Evolutionary conservation across 2,329 filamentous ascomycete species (phyloP), one percentile per base, ranked within the genome.

Genomic region (Sporothrix inflata): DNA sequence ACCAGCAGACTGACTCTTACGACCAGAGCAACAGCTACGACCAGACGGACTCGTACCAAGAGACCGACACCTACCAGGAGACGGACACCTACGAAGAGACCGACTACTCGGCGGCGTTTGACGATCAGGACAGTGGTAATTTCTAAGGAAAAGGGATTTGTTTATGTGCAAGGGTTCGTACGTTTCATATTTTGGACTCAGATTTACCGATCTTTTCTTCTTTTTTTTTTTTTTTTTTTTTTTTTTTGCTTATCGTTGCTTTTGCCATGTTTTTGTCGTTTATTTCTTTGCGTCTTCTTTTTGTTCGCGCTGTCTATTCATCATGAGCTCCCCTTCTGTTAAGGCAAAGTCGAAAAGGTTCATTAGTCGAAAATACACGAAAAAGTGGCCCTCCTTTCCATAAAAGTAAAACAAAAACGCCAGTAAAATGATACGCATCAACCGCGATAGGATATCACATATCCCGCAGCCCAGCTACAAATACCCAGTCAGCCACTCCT

Each of bases 41-140:
- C 3, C 24, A 67, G 63, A 65, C 69, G 1, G 69, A 73, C 38
- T 63, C 70, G 21, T 71, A 30, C 55, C 49, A 72, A 14, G 72
- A 70, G 38, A 71, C 69, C 1, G 72, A 71, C 30, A 71, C 69
- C 21, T 73, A 61, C 38, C 42, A 73, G 47, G 69, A 72, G 47
- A 70, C 61, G 11, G 69, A 65, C 49, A 70, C 47, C 11, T 69
- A 60, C 40, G 24, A 73, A n/a, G 55, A 71, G 24, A 55, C 63
- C 1, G 51, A 69, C 40, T 60, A n/a, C 21, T 21, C 34, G n/a
- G 38, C 21, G 4, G 38, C 38, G 11, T 60, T 38, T 38, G 70
- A 72, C 7, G 70, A 42, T 4, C 34, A 61, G 53, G 61, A 69
- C 16, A 24, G 21, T 24, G 45, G 66, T 30, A 24, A 65, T 8